Evolutionary conservation across 352 stramenopile genomes (phyloP), one percentile per base, ranked within the genome.

Genomic region (Phytophthora fragariaefolia): DNA sequence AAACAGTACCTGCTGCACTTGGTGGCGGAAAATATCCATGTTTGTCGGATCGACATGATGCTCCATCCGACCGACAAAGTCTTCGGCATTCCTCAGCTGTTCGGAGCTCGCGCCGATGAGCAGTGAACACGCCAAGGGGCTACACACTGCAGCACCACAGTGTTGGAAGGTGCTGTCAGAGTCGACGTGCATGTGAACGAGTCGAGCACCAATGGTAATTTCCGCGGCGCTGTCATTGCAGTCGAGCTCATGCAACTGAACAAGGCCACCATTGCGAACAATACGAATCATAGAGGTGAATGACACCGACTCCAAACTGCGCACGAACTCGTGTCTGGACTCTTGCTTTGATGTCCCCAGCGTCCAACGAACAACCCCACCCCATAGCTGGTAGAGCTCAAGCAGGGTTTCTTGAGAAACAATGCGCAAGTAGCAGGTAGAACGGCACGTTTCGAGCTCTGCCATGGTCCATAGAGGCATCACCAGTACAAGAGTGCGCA

Each of bases 381-480:
- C 76, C 76, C 76, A 83, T 18, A 80, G 13, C 10, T 73, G 68
- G 4, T 69, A 63, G 9, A 79, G 72, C 47, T 72, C 38, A 23
- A 67, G 34, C 2, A 81, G 60, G 3, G 66, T 54, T 47, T 65
- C 53, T 20, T 57, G 50, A 17, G 65, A 56, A 1, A 81, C 63
- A 1, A 4, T 57, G 7, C 38, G 47, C 23, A 65, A 63, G 18
- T 75, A 77, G 45, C 72, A 83, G 2, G 63, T 56, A 4, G 45
- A 57, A n/a, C 76, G 66, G 22, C 76, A 83, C 1, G 42, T 68
- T 53, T 71, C 59, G 15, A 83, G 69, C 57, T 83, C 76, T 4
- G 40, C 58, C 13, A 60, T 53, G 6, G 72, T 77, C 76, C 76
- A 83, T 42, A 70, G 28, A 17, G 76, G 76, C 72, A 83, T 80